These are phyloP conservation scores for Termitomyces sp. DNA, from an alignment of 768 basidiomycete genomes.

Conservation along the genomic window DNA sequence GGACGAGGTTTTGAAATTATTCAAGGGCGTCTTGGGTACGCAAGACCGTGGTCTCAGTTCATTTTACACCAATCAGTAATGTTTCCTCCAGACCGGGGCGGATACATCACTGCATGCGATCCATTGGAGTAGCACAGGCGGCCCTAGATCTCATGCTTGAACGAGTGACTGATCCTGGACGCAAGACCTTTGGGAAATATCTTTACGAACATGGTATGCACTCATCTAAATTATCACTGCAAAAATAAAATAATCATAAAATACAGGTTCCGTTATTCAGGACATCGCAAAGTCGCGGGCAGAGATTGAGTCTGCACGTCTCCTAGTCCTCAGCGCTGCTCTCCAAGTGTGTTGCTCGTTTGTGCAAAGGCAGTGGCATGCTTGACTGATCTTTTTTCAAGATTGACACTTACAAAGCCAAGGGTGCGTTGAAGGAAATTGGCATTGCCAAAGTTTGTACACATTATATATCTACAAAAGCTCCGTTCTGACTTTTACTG, in stretches of 20 bases:
- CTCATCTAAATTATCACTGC: neutral
- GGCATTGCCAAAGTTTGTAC: slow-evolving; percentile 86
- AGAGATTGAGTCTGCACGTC: slow-evolving; percentile 84
- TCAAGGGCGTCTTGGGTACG: slow-evolving; percentile 91
- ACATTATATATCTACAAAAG: neutral
- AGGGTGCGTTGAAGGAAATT: slow-evolving; percentile 96
- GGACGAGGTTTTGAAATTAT: slow-evolving; percentile 97
- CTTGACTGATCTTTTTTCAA: slow-evolving; percentile 25
- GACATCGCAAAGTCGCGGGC: slow-evolving; percentile 92
- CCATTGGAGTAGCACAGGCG: slow-evolving; percentile 83
- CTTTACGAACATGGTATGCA: slow-evolving; percentile 83
- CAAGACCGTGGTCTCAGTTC: neutral
- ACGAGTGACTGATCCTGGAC: slow-evolving; percentile 86
- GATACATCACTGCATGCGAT: slow-evolving; percentile 97
- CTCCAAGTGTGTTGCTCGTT: slow-evolving; percentile 52
- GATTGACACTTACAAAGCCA: slow-evolving; percentile 90
- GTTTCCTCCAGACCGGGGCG: slow-evolving; percentile 72
- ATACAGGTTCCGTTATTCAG: slow-evolving; percentile 76
- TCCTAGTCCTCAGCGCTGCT: slow-evolving; percentile 92
- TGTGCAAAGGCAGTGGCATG: neutral
- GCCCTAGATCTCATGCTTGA: slow-evolving; percentile 87
- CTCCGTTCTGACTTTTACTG: neutral
- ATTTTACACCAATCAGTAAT: neutral
- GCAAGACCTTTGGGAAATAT: slow-evolving; percentile 93
- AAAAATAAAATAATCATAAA: neutral